phyloP scores from a whole-genome alignment of 2,329 filamentous ascomycete genomes.

The Emmonsia crescens region DNA sequence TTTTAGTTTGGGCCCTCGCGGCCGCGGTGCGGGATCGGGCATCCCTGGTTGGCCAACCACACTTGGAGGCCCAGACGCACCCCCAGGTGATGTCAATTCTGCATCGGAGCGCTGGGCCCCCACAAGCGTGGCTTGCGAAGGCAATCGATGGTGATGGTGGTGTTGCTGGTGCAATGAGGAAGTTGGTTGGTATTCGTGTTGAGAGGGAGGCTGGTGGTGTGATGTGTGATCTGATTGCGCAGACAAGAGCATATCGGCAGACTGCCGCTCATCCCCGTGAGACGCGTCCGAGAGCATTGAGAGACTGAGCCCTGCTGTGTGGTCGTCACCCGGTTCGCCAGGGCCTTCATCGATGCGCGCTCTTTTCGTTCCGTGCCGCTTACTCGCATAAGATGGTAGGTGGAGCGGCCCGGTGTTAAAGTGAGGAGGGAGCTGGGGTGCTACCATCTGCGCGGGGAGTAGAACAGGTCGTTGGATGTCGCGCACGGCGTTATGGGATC shows the following conservation, averaged over 20 bases:
- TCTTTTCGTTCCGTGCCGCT: slow-evolving; percentile 26
- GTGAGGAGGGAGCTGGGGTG: slow-evolving; percentile 26
- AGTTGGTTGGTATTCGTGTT: slow-evolving; percentile 26
- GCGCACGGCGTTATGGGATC: slow-evolving; percentile 21
- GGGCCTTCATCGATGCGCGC: slow-evolving; percentile 23
- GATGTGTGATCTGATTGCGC: slow-evolving; percentile 23
- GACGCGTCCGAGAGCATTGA: slow-evolving; percentile 24
- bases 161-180: slow-evolving; percentile 42
- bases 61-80: slow-evolving; percentile 58
- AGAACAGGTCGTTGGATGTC: slow-evolving; percentile 25
- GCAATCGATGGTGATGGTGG: slow-evolving; percentile 74
- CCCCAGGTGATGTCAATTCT: slow-evolving; percentile 32
- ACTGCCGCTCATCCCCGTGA: slow-evolving; percentile 22
- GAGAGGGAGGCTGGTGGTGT: slow-evolving; percentile 19
- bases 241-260: slow-evolving; percentile 27
- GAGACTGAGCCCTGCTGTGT: slow-evolving; percentile 22
- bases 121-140: slow-evolving; percentile 58
- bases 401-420: slow-evolving; percentile 25
- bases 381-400: slow-evolving; percentile 16
- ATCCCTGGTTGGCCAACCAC: slow-evolving; percentile 80
- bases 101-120: slow-evolving; percentile 54
- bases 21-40: slow-evolving; percentile 69
- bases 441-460: slow-evolving; percentile 24
- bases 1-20: slow-evolving; percentile 80
- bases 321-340: slow-evolving; percentile 18